These are phyloP conservation scores for Leccinum pallidistipes DNA, from an alignment of 1,284 basidiomycete species.

Conservation along the genomic window DNA sequence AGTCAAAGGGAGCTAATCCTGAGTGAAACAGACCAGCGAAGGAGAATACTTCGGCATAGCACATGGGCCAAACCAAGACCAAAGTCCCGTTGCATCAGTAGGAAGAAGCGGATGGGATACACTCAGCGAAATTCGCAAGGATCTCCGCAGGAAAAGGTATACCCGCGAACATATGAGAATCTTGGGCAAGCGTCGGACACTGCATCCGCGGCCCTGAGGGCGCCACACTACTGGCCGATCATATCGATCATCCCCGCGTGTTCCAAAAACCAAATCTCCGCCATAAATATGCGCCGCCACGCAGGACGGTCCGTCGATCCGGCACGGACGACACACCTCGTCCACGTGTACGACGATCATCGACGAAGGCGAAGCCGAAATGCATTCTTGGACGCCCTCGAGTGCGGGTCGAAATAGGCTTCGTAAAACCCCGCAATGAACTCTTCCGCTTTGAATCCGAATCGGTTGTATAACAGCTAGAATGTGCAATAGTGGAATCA, in stretches of 20 bases:
- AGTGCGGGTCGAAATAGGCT: slow-evolving; percentile 64
- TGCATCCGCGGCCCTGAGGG: neutral
- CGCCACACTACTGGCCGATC: neutral
- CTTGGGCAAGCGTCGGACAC: neutral
- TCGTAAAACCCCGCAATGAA: slow-evolving; percentile 80
- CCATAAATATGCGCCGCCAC: neutral
- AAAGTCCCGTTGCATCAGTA: neutral
- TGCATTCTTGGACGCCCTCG: slow-evolving; percentile 73
- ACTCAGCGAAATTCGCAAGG: neutral
- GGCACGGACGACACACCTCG: neutral
- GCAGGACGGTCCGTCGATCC: neutral
- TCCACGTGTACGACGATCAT: slow-evolving; percentile 13
- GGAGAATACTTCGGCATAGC: neutral
- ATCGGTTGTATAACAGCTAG: slow-evolving; percentile 75
- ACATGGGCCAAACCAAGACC: too few relatives aligned
- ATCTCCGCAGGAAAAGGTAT: neutral
- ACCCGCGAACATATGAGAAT: neutral
- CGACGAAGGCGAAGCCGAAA: slow-evolving; percentile 57
- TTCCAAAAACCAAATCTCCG: neutral
- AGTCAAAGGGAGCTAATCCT: neutral
- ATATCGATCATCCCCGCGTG: neutral
- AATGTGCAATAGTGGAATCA: neutral
- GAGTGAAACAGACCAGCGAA: neutral
- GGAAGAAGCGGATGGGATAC: neutral
- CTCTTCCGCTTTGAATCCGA: slow-evolving; percentile 83